phyloP scores from a whole-genome alignment of 1,284 basidiomycete species.

The Boletus subluridellus region DNA sequence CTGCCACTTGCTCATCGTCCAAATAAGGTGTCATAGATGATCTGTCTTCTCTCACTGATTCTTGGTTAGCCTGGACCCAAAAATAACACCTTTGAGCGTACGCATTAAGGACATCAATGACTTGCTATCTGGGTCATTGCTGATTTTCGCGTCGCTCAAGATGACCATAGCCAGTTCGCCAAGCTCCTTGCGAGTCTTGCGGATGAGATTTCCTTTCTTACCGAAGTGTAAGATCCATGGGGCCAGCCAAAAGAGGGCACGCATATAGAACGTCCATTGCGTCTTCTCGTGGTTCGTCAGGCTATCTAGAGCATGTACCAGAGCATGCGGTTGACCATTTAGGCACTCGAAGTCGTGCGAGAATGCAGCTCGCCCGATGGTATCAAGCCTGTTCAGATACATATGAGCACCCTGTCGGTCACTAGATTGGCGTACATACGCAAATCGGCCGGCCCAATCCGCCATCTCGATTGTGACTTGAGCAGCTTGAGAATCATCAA shows the following conservation, averaged over 20 bases:
- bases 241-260: conserved; percentile 57
- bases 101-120: conserved; percentile 52
- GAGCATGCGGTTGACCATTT: conserved; percentile 41
- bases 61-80: conserved; percentile 4
- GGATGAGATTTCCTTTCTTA: conserved; percentile 55
- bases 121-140: conserved; percentile 40
- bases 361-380: conserved; percentile 53
- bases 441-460: conserved; percentile 56
- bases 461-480: conserved; percentile 52
- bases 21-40: conserved; percentile 35
- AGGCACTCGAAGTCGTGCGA: conserved; percentile 55
- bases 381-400: conserved; percentile 45
- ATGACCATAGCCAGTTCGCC: conserved; percentile 48
- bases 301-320: conserved; percentile 50
- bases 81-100: conserved; percentile 28
- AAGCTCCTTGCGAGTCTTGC: conserved; percentile 47
- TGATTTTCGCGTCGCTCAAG: conserved; percentile 49
- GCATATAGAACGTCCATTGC: conserved; percentile 58
- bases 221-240: conserved; percentile 53
- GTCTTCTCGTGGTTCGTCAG: conserved; percentile 57
- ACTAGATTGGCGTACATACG: conserved; percentile 36
- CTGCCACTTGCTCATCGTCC: conserved; percentile 48
- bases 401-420: not conserved
- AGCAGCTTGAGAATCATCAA: conserved; percentile 37
- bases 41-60: conserved; percentile 43